Evolutionary conservation across 495 filamentous ascomycete genomes (phyloP).

Genomic region (Hapsidospora chrysogenum): DNA sequence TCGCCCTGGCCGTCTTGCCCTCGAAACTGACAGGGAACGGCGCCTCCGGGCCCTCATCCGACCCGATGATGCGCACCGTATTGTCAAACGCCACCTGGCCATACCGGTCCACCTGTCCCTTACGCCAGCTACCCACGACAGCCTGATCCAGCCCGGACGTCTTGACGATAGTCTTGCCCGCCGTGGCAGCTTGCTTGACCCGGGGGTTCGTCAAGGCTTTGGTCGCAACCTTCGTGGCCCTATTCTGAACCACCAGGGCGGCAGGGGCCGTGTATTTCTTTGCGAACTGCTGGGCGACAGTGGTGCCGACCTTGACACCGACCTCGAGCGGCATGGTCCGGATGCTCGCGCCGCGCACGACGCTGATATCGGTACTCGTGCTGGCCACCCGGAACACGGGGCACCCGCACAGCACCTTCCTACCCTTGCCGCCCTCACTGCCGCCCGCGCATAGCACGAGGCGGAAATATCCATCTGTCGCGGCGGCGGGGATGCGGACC

Average conservation of each 20-base stretch:
- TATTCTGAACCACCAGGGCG: slow-evolving; percentile 16
- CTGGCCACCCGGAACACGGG: slow-evolving; percentile 50
- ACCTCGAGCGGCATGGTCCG: slow-evolving; percentile 45
- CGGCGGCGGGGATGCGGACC: slow-evolving; percentile 42
- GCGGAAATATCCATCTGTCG: slow-evolving; percentile 50
- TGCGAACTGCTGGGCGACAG: slow-evolving; percentile 32
- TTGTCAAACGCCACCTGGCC: slow-evolving; percentile 9
- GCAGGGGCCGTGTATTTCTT: slow-evolving; percentile 29
- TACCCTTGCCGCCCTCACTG: slow-evolving; percentile 14
- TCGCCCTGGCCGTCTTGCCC: slow-evolving; percentile 20
- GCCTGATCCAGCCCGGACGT: slow-evolving; percentile 18
- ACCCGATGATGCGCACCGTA: slow-evolving; percentile 8
- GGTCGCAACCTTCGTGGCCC: slow-evolving; percentile 22
- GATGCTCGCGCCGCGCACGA: slow-evolving; percentile 47
- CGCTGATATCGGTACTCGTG: slow-evolving; percentile 37
- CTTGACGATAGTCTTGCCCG: slow-evolving; percentile 17
- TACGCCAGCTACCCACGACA: slow-evolving; percentile 9
- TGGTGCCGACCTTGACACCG: slow-evolving; percentile 38
- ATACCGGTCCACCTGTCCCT: slow-evolving; percentile 8
- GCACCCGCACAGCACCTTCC: slow-evolving; percentile 42
- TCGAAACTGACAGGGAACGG: slow-evolving; percentile 43
- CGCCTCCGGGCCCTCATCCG: slow-evolving; percentile 32
- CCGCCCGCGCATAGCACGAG: slow-evolving; percentile 39
- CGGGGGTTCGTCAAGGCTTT: slow-evolving; percentile 21
- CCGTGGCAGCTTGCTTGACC: slow-evolving; percentile 18